Base-by-base conservation (phyloP, 805 yeast species). In the Yarrowia sp. region DNA sequence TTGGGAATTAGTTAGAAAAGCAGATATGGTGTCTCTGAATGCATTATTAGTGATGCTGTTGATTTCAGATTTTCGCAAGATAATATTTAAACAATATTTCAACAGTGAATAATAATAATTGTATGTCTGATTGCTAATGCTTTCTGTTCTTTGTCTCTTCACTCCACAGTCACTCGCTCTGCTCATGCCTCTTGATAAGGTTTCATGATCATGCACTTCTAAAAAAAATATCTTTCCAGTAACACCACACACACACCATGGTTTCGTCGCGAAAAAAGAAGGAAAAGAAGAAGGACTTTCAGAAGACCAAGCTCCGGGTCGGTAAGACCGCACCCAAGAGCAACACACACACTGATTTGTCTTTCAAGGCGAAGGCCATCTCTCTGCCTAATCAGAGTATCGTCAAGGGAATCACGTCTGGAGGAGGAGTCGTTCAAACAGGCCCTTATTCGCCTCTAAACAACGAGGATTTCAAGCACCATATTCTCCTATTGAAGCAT, bases 321-420 rank as follows among this genome's bases (percentile, higher is more conserved):
- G 99, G 99, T 65, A 95, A 95, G 75, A 79, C 88, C 2, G 84
- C 84, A 17, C 84, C 86, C 6, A 84, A 84, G 68, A 85, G 92
- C 6, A 83, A 85, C 17, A 90, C 91, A 73, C 84, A 82, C 66
- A 95, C 99, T 4, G 93, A 89, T 69, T 90, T 96, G 0, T 87
- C 96, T 0, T 93, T 93, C 76, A 83, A 82, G 48, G 86, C 96
- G 10, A 89, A 86, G 71, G 74, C 84, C 44, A 81, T 83, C 53
- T 75, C 81, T 35, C 75, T 83, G 39, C 85, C 83, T 9, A 75
- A 77, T 66, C 86, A 83, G 72, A 70, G 78, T 10, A 67, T 80
- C 14, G 65, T 67, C 43, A 61, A 61, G 33, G 57, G 64, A 7
- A 11, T 36, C 22, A 35, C 63, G 2, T 18, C 35, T 14, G 47